phyloP scores from a whole-genome alignment of 1,284 basidiomycete species.

The Sanghuangporus baumii region DNA sequence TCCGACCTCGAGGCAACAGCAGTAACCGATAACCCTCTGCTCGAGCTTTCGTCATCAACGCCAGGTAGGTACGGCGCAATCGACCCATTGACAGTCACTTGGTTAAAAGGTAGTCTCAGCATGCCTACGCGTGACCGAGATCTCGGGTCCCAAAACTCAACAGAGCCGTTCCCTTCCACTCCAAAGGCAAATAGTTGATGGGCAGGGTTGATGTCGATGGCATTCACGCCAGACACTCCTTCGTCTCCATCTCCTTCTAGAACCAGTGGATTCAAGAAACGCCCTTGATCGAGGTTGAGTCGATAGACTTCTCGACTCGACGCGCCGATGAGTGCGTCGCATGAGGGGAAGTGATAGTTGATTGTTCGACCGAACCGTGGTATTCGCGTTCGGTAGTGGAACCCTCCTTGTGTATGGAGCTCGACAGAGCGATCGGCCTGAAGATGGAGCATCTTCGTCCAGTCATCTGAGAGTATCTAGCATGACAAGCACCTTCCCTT shows the following conservation, averaged over 20 bases:
- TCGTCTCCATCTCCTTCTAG: slow-evolving; percentile 50
- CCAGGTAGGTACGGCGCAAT: slow-evolving; percentile 36
- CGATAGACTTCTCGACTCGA: slow-evolving; percentile 87
- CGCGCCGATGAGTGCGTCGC: slow-evolving; percentile 75
- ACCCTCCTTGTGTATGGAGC: slow-evolving; percentile 90
- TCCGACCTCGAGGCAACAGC: slow-evolving; percentile 82
- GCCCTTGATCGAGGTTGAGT: slow-evolving; percentile 92
- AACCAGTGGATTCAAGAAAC: slow-evolving; percentile 80
- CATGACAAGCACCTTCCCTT: background rate
- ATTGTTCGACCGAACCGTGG: slow-evolving; percentile 91
- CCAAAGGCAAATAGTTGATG: slow-evolving; percentile 93
- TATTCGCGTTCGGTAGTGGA: slow-evolving; percentile 90
- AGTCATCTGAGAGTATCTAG: slow-evolving; percentile 94
- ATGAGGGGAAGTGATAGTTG: slow-evolving; percentile 84
- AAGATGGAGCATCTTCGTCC: slow-evolving; percentile 97
- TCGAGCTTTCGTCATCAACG: slow-evolving; percentile 32
- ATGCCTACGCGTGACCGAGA: slow-evolving; percentile 75
- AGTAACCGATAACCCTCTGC: slow-evolving; percentile 63
- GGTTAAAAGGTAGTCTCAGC: slow-evolving; percentile 67
- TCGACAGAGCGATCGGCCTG: slow-evolving; percentile 95
- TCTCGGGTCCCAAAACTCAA: slow-evolving; percentile 96
- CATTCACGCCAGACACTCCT: slow-evolving; percentile 79
- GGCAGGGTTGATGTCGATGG: slow-evolving; percentile 89
- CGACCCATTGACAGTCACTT: slow-evolving; percentile 45
- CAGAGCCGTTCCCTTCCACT: slow-evolving; percentile 75